Conservation (phyloP, 768 basidiomycete species). For the Leucocoprinus sp. region DNA sequence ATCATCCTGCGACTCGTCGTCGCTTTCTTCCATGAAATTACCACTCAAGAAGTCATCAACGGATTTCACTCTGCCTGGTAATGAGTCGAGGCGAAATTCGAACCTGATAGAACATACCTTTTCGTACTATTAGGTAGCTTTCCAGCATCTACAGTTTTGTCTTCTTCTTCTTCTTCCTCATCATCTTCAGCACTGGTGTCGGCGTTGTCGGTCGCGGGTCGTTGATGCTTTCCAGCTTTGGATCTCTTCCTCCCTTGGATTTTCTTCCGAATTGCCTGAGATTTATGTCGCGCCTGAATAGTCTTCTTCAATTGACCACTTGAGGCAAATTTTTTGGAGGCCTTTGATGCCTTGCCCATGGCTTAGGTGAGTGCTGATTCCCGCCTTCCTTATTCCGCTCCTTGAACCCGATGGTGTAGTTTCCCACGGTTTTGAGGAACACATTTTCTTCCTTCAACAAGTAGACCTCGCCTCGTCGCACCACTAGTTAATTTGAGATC, state of each 20-base stretch:
- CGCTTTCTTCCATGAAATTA: constrained; percentile 61
- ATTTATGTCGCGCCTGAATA: constrained; percentile 77
- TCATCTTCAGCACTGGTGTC: constrained; percentile 26
- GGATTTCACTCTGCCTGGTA: constrained; percentile 39
- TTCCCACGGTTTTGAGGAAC: too few relatives aligned
- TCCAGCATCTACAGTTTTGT: too few relatives aligned
- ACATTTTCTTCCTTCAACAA: too few relatives aligned
- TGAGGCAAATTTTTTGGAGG: constrained; percentile 80
- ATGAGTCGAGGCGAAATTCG: neutral
- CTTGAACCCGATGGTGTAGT: too few relatives aligned
- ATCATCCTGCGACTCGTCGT: constrained; percentile 34
- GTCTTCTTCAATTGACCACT: constrained; percentile 84
- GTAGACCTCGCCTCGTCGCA: too few relatives aligned
- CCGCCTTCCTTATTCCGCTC: too few relatives aligned
- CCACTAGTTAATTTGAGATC: too few relatives aligned
- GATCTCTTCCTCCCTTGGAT: constrained; percentile 49
- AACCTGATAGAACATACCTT: neutral
- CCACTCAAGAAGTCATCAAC: constrained; percentile 74
- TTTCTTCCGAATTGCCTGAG: constrained; percentile 69
- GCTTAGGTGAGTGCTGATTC: too few relatives aligned
- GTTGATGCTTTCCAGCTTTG: constrained; percentile 24
- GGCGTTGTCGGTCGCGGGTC: constrained; percentile 25
- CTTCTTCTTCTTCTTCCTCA: constrained; percentile 6
- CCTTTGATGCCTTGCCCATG: constrained; percentile 56
- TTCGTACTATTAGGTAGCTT: too few relatives aligned